Evolutionary conservation across 2,329 filamentous ascomycete species (phyloP), one percentile per base, ranked within the genome.

Genomic region (Diplocarpon rosae): DNA sequence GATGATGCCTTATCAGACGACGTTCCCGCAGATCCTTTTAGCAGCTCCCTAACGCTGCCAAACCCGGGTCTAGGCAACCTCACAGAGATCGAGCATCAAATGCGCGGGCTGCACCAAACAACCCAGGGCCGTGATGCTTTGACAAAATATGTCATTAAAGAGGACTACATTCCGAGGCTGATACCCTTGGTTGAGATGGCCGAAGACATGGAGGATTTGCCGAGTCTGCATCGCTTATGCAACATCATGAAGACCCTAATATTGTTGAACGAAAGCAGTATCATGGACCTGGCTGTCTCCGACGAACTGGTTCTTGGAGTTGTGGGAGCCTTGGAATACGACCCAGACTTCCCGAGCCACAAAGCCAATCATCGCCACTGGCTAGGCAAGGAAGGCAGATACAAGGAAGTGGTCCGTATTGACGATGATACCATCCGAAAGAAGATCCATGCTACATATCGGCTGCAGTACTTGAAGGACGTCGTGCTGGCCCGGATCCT

Each of bases 191-290:
- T 98, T 37, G 77, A 85, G 47, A 81, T 85, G 67, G 90, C 92
- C 9, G 92, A 98, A 64, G 86, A 95, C 58, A 74, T 95, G 48
- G 87, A 98, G 65, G 89, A 85, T 62, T 69, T 94, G 8, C 67
- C 76, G 16, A 90, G 96, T 60, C 69, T 98, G 48, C 92, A 96
- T 63, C 79, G 85, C 38, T 70, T 98, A 37, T 98, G 92, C 75
- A 95, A 88, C 63, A 95, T 98, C 62, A 92, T 95, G 85, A 98
- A 98, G 71, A 84, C 83, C 47, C 75, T 96, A 45, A 93, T 98
- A 43, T 70, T 96, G 42, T 76, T 96, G 51, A 98, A 96, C 66
- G 92, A 98, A 62, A 94, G 84, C 27, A 76, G 80, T 47, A 94
- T 98, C 52, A 95, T 98, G 58, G 92, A 98, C 65, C 82, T 87